Evolutionary conservation across 2,329 filamentous ascomycete species (phyloP), one percentile per base, ranked within the genome.

Genomic region (Trichoderma endophyticum): DNA sequence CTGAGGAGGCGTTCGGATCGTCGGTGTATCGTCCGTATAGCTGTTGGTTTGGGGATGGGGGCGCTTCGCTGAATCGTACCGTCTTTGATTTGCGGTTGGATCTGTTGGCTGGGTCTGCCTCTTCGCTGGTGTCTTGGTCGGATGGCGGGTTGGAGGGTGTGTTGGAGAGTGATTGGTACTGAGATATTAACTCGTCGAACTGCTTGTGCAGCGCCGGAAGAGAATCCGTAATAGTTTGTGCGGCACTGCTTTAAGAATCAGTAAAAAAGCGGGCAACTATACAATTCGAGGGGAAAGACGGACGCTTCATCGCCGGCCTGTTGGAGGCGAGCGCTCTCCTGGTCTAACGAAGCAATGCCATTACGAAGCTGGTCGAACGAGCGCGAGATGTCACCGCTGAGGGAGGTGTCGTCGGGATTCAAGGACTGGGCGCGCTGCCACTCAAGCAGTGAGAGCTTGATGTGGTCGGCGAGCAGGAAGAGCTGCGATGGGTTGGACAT

Each of bases 391-490:
- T 97, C 93, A 54, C 92, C 92, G 83, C 98, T 94, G 82, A 97
- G 93, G 24, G 91, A 90, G 79, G 92, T 92, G 65, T 89, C 89
- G 72, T 94, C 89, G 71, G 97, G 88, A 76, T 94, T 91, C 59
- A 97, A 87, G 15, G 90, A 92, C 77, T 93, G 90, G 63, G 95
- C 94, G 72, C 95, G 91, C 83, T 97, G 92, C 72, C 95, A 91
- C 84, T 98, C 96, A 30, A 98, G 90, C 18, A 99, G 88, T 15
- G 95, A 97, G 73, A 98, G 89, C 83, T 98, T 98, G 86, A 98
- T 93, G 83, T 98, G 95, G 84, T 99, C 96, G 78, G 95, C 94
- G 72, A 98, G 90, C 69, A 98, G 91, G 81, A 95, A 94, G 76
- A 98, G 91, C 82, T 98, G 95, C 78, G 90, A 90, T 51, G 88